Evolutionary conservation across 2,329 filamentous ascomycete species (phyloP).

Genomic region (Alternaria sp.): DNA sequence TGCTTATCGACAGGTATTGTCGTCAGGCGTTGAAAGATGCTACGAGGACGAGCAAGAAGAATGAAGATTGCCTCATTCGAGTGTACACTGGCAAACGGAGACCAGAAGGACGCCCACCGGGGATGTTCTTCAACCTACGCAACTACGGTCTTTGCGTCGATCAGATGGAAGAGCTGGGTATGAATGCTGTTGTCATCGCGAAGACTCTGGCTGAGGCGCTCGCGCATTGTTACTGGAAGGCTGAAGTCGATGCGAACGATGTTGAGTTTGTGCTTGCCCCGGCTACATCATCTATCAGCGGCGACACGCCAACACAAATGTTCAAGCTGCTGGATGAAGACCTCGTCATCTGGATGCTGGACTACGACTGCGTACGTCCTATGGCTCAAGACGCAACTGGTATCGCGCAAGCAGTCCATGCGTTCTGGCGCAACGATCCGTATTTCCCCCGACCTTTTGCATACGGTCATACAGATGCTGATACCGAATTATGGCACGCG

Average conservation of each 20-base stretch:
- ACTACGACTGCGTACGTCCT: neutral
- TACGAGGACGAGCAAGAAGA: neutral
- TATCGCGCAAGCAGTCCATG: neutral
- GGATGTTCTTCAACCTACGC: neutral
- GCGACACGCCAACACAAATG: neutral
- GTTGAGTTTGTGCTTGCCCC: neutral
- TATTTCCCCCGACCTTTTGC: neutral
- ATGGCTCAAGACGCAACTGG: neutral
- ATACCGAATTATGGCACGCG: neutral
- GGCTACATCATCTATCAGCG: neutral
- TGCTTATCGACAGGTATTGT: neutral
- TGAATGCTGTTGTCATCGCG: neutral
- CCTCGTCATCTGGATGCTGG: neutral
- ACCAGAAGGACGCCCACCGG: neutral
- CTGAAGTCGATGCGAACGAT: neutral
- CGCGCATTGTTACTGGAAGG: neutral
- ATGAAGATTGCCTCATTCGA: neutral
- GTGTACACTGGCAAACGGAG: neutral
- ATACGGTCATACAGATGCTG: neutral
- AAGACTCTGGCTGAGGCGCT: neutral
- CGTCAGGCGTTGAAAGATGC: neutral
- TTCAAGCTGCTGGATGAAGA: neutral
- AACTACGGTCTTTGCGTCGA: neutral
- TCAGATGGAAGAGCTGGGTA: neutral
- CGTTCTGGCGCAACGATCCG: neutral